Percentiles rank a stretch among this genome's conserved stretches.
Evolutionary conservation across 345 rosid genomes (phyloP).

Genomic region (Linum trigynum): DNA sequence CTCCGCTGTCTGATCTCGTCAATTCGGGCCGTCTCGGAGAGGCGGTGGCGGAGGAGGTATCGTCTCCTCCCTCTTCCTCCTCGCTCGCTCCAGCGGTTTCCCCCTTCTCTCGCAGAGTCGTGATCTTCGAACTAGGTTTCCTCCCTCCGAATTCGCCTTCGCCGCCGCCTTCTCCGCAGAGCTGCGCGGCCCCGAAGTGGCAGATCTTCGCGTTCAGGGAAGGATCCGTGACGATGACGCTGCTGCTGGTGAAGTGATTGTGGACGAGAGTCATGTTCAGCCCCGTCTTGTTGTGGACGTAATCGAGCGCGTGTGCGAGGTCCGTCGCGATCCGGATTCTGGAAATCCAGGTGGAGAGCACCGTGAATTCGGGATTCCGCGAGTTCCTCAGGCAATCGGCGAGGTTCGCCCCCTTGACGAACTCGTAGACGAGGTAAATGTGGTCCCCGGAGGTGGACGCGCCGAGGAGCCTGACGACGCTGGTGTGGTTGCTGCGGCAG

Average conservation of each 20-base stretch:
- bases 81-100: conserved; percentile 19
- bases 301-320: conserved; percentile 77
- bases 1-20: conserved; percentile 22
- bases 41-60: neutral
- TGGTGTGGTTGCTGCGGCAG: conserved; percentile 64
- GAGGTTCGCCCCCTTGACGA: conserved; percentile 51
- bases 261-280: conserved; percentile 57
- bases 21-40: conserved; percentile 17
- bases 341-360: conserved; percentile 66
- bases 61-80: neutral
- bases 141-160: neutral
- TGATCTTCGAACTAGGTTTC: conserved; percentile 8
- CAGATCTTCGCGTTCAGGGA: conserved; percentile 55
- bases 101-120: neutral
- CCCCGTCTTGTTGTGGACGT: conserved; percentile 70
- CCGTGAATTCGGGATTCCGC: conserved; percentile 56
- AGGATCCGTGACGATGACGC: conserved; percentile 61
- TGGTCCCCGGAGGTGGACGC: conserved; percentile 59
- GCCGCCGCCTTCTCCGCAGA: conserved; percentile 61
- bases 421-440: conserved; percentile 66
- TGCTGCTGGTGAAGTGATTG: conserved; percentile 62
- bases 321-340: conserved; percentile 76
- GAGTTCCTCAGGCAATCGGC: conserved; percentile 58
- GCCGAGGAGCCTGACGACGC: conserved; percentile 61
- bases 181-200: conserved; percentile 74